phyloP scores from a whole-genome alignment of 2,329 filamentous ascomycete species.

The Cercospora zeae-maydis region DNA sequence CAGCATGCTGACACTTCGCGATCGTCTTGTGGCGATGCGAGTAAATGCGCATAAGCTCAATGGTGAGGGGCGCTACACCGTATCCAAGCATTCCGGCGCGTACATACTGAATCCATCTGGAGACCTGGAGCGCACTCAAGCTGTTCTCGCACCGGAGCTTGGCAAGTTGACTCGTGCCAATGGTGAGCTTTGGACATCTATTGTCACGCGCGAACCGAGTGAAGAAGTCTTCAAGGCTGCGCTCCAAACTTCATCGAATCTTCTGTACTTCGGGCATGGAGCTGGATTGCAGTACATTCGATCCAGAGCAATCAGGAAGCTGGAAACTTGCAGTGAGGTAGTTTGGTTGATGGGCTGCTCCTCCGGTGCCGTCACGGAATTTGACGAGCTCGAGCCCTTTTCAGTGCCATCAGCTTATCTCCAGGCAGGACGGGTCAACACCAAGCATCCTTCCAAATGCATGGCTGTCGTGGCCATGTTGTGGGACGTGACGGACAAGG shows the following conservation, averaged over 20 bases:
- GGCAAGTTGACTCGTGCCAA: slow-evolving; percentile 37
- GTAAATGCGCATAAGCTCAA: background rate
- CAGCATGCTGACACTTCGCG: slow-evolving; percentile 75
- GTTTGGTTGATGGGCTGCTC: slow-evolving; percentile 93
- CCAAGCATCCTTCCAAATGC: slow-evolving; percentile 28
- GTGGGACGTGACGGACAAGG: slow-evolving; percentile 97
- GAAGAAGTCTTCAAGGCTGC: slow-evolving; percentile 72
- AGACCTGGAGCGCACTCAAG: slow-evolving; percentile 77
- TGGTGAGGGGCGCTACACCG: slow-evolving; percentile 41
- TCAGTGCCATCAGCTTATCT: slow-evolving; percentile 91
- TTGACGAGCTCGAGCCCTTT: slow-evolving; percentile 84
- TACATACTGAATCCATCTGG: slow-evolving; percentile 88
- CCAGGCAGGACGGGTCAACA: slow-evolving; percentile 59
- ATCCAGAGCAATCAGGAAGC: slow-evolving; percentile 72
- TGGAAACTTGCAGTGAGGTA: slow-evolving; percentile 45
- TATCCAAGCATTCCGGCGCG: slow-evolving; percentile 55
- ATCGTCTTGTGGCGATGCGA: slow-evolving; percentile 62
- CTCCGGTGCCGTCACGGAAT: slow-evolving; percentile 74
- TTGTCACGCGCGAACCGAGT: slow-evolving; percentile 65
- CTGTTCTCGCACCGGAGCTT: slow-evolving; percentile 67
- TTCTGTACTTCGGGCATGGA: slow-evolving; percentile 95
- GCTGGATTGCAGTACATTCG: slow-evolving; percentile 93
- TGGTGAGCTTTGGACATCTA: slow-evolving; percentile 58
- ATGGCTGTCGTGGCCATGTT: slow-evolving; percentile 84
- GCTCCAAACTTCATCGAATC: slow-evolving; percentile 64